Evolutionary conservation across 2,329 filamentous ascomycete species (phyloP), one percentile per base, ranked within the genome.

Genomic region (Neonectria punicea): DNA sequence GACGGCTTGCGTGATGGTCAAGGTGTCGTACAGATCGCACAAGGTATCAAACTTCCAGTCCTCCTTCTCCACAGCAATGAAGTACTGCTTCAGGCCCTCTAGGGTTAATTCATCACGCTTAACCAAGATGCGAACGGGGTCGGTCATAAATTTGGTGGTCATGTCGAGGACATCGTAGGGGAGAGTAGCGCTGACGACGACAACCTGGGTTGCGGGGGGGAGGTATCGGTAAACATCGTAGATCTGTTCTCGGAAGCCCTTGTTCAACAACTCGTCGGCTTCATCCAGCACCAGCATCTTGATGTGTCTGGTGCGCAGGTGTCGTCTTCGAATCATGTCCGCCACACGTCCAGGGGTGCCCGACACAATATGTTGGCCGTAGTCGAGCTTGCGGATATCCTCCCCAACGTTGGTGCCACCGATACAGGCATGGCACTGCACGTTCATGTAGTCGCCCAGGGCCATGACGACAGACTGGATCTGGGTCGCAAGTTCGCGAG

Each of bases 361-460:
- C 13, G 94, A 97, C 39, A 99, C 96, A 67, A 99, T 95, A 78
- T 99, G 96, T 80, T 97, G 96, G 69, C 96, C 96, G 75, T 98
- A 96, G 80, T 98, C 94, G 67, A 99, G 92, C 83, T 97, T 97
- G 80, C 93, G 91, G 74, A 99, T 99, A 78, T 99, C 96, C 79
- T 98, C 96, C 74, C 96, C 94, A 41, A 99, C 94, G 77, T 97
- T 98, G 72, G 96, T 99, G 66, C 96, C 96, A 72, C 96, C 96
- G 76, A 99, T 98, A 82, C 96, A 99, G 65, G 96, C 95, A 76
- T 99, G 96, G 83, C 96, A 99, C 82, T 99, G 94, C 4, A 99
- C 93, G 78, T 98, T 98, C 96, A 99, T 98, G 86, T 98, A 99
- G 82, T 99, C 96, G 71, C 96, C 96, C n/a, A 99, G 89, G n/a